Conservation (phyloP, 2,329 filamentous ascomycete species). For the Orbilia ellipsospora region DNA sequence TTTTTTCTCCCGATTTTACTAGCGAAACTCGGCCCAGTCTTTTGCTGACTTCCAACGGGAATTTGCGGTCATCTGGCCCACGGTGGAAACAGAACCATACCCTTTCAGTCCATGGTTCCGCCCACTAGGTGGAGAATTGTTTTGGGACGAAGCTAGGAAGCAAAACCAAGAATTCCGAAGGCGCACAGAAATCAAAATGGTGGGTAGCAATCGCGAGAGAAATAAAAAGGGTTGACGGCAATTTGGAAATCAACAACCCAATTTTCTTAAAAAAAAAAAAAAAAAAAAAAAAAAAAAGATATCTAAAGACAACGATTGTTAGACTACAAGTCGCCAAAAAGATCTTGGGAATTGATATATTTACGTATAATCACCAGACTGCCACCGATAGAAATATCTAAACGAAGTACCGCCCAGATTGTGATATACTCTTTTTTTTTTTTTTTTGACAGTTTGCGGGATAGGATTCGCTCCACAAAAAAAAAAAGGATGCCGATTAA, state of each 20-base stretch:
- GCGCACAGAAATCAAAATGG: conserved; percentile 9
- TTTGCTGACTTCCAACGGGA: conserved; percentile 35
- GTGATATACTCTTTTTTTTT: background rate
- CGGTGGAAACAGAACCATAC: conserved; percentile 37
- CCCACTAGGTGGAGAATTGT: conserved; percentile 30
- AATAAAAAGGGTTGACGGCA: background rate
- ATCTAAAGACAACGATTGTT: too few species aligned
- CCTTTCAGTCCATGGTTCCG: conserved; percentile 46
- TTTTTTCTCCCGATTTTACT: conserved; percentile 13
- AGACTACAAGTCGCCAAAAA: too few species aligned
- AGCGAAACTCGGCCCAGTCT: conserved; percentile 5
- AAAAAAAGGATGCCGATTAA: conserved; percentile 20
- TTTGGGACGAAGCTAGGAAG: conserved; percentile 31
- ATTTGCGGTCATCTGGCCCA: conserved; percentile 52
- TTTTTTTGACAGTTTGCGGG: conserved; percentile 2
- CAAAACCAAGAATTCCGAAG: conserved; percentile 4
- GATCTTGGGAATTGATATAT: conserved; percentile 6
- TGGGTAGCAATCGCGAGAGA: conserved; percentile 3
- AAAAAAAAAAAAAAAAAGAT: background rate
- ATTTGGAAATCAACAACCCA: too few species aligned
- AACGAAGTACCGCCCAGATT: background rate
- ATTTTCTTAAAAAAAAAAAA: too few species aligned
- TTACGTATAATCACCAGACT: too few species aligned
- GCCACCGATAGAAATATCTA: too few species aligned
- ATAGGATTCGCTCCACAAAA: conserved; percentile 4